Evolutionary conservation across 2,329 filamentous ascomycete genomes (phyloP).

Genomic region (Xylariaceae sp.): DNA sequence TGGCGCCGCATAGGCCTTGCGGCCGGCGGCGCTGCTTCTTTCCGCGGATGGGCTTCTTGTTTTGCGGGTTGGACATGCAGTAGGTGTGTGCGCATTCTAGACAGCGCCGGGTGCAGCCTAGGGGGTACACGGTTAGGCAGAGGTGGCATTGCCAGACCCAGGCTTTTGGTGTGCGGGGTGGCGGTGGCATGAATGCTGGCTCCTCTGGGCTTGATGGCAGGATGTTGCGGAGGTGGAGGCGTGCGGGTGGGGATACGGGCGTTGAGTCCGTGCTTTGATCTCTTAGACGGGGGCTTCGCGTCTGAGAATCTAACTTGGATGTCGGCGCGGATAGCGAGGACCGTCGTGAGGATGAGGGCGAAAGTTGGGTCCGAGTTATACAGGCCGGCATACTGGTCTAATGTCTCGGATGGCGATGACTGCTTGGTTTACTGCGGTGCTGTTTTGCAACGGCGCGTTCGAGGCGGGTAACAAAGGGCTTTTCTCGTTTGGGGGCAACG

Average conservation of each 20-base stretch:
- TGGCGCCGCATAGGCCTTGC: slow-evolving; percentile 23
- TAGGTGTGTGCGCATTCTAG: slow-evolving; percentile 31
- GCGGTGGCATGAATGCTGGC: slow-evolving; percentile 27
- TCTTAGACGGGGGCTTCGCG: slow-evolving; percentile 3
- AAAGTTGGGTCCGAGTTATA: slow-evolving; percentile 23
- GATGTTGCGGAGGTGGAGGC: slow-evolving; percentile 30
- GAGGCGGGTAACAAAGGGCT: background rate
- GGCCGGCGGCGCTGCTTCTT: slow-evolving; percentile 23
- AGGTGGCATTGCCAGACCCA: slow-evolving; percentile 38
- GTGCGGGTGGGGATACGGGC: slow-evolving; percentile 27
- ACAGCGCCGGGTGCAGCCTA: slow-evolving; percentile 36
- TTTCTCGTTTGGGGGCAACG: background rate
- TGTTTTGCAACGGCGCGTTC: background rate
- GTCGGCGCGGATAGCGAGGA: slow-evolving; percentile 1
- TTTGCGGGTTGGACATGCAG: slow-evolving; percentile 20
- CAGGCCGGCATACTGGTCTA: slow-evolving; percentile 25
- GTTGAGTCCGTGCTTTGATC: slow-evolving; percentile 6
- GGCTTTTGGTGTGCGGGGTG: slow-evolving; percentile 23
- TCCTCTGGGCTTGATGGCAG: slow-evolving; percentile 26
- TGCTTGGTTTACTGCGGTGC: slow-evolving; percentile 8
- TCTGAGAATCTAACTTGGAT: background rate
- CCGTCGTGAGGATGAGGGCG: slow-evolving; percentile 22
- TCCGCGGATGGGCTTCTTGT: slow-evolving; percentile 3
- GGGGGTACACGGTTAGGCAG: slow-evolving; percentile 31
- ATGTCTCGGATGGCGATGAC: slow-evolving; percentile 8